These are phyloP conservation scores for Trametes cubensis DNA, from an alignment of 768 basidiomycete genomes.

Conservation along the genomic window DNA sequence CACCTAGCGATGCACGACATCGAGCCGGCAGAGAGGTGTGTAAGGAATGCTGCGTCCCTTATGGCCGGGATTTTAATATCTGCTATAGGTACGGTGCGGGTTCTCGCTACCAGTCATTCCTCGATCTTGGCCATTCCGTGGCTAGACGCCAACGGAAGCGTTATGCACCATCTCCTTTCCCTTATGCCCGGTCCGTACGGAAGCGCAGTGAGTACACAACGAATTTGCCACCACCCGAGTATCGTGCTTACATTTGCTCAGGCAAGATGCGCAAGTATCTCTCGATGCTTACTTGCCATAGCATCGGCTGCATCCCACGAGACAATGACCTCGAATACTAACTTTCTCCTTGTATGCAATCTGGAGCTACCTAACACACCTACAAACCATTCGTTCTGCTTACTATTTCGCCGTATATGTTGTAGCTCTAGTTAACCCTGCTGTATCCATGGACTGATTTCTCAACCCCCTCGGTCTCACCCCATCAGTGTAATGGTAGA, in stretches of 20 bases:
- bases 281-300: conserved; percentile 3
- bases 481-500: too few relatives aligned
- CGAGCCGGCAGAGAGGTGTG: conserved; percentile 13
- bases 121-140: conserved; percentile 20
- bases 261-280: conserved; percentile 20
- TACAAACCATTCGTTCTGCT: too few relatives aligned
- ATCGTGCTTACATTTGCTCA: not conserved
- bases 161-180: conserved; percentile 13
- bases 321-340: conserved; percentile 11
- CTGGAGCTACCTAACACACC: too few relatives aligned
- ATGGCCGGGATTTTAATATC: not conserved
- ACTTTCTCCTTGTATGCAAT: not conserved
- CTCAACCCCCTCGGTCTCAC: too few relatives aligned
- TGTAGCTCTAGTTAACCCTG: too few relatives aligned
- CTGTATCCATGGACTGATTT: too few relatives aligned
- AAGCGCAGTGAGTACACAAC: conserved; percentile 5
- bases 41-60: not conserved
- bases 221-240: too few relatives aligned
- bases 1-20: conserved; percentile 28
- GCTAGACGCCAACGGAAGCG: conserved; percentile 2
- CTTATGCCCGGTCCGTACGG: conserved; percentile 11
- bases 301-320: not conserved
- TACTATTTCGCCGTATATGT: too few relatives aligned
- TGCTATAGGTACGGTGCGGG: not conserved
- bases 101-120: conserved; percentile 13